phyloP scores from a whole-genome alignment of 177 flowering plant species.

The Vitis hybrid region DNA sequence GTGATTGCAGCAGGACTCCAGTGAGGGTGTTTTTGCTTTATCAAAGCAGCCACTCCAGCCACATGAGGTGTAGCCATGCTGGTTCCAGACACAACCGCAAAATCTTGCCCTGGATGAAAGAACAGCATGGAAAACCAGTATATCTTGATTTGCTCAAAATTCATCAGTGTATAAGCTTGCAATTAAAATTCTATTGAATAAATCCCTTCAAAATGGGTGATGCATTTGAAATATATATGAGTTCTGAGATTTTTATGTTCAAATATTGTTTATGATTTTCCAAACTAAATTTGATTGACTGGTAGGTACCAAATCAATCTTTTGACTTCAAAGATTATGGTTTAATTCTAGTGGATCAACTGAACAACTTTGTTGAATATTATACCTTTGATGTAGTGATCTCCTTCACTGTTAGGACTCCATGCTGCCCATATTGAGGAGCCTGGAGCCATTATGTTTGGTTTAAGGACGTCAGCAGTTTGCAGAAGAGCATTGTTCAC shows the following conservation, averaged over 20 bases:
- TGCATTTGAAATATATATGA: no score
- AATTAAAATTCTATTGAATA: neutral
- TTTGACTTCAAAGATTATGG: no score
- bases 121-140: neutral
- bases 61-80: conserved; percentile 70
- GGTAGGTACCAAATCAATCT: no score
- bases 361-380: no score
- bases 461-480: conserved; percentile 63
- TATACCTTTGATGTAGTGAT: conserved; percentile 37
- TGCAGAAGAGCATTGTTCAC: conserved; percentile 53
- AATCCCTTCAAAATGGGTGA: no score
- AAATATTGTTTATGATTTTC: no score
- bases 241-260: no score
- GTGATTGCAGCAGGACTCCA: conserved; percentile 56
- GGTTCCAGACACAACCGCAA: conserved; percentile 56
- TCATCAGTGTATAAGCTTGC: neutral
- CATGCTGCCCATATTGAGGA: conserved; percentile 67
- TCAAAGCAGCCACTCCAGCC: conserved; percentile 56
- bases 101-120: conserved; percentile 36
- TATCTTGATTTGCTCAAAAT: neutral
- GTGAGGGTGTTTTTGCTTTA: conserved; percentile 51
- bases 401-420: conserved; percentile 55
- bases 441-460: conserved; percentile 62
- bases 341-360: no score
- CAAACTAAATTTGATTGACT: no score